Evolutionary conservation across 2,329 filamentous ascomycete genomes (phyloP), one percentile per base, ranked within the genome.

Genomic region (Ascochyta fabae): DNA sequence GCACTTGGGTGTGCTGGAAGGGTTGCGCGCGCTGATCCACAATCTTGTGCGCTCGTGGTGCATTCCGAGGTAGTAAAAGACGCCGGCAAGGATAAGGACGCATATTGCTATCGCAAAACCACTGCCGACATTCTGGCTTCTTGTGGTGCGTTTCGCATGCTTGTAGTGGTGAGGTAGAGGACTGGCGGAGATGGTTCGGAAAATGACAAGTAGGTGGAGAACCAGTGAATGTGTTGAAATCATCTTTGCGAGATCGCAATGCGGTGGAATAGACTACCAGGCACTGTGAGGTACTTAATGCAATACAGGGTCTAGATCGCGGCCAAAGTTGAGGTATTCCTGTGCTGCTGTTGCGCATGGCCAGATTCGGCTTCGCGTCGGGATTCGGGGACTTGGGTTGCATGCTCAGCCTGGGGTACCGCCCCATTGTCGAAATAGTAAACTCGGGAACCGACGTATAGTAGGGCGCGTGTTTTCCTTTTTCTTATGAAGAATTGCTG

Each of bases 1-100:
- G 39, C 26, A n/a, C 22, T 27, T 15, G 4, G 43, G 10, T 24
- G 26, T 6, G 4, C 24, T 8, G 27, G n/a, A 6, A 6, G 54
- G 15, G 4, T 29, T 45, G 48, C 53, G 45, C 53, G 43, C 42
- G 23, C 16, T 35, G 16, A 51, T 47, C 59, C 59, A 59, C 24
- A 31, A 35, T 13, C 48, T 53, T 10, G 42, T 49, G 27, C 50
- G 53, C 23, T 55, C 56, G 24, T 52, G 53, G n/a, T 13, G 45
- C 45, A 55, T 57, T 29, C 59, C 59, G 19, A 62, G 50, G 16
- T 54, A 60, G 39, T 59, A 60, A 44, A 60, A 54, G n/a, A 57
- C 15, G n/a, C 31, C 40, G 7, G 53, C 43, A n/a, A 62, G 51
- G 6, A 62, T 6, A 1, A 60, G 12, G 38, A 57, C 10, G 10